Evolutionary conservation across 2,329 filamentous ascomycete genomes (phyloP).

Genomic region (Pyricularia sp.): DNA sequence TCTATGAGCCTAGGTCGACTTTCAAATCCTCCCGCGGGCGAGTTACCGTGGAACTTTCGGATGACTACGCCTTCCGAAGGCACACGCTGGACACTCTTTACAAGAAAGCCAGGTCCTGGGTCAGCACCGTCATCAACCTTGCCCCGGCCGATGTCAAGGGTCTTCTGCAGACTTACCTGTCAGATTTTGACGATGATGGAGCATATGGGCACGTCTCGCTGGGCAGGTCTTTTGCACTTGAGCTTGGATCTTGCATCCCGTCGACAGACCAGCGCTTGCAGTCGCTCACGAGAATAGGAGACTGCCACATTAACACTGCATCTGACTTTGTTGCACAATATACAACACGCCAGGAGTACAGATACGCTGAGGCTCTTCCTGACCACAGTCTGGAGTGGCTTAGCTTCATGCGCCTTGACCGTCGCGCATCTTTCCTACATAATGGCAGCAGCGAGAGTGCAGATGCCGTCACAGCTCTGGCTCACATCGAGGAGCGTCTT

Average conservation of each 20-base stretch:
- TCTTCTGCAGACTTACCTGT: slow-evolving; percentile 88
- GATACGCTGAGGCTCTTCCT: slow-evolving; percentile 69
- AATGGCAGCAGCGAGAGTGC: slow-evolving; percentile 43
- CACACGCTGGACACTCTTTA: slow-evolving; percentile 72
- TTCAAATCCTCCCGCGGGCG: slow-evolving; percentile 70
- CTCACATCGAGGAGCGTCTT: slow-evolving; percentile 64
- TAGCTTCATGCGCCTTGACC: slow-evolving; percentile 46
- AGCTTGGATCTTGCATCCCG: slow-evolving; percentile 84
- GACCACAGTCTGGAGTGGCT: slow-evolving; percentile 60
- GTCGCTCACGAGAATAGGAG: slow-evolving; percentile 68
- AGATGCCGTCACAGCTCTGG: slow-evolving; percentile 56
- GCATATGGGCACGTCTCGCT: slow-evolving; percentile 86
- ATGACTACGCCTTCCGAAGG: slow-evolving; percentile 77
- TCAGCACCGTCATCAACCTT: slow-evolving; percentile 68
- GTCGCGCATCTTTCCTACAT: slow-evolving; percentile 41
- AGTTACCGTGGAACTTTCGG: slow-evolving; percentile 82
- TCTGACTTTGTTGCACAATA: slow-evolving; percentile 97
- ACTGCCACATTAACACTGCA: slow-evolving; percentile 74
- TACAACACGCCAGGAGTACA: slow-evolving; percentile 91
- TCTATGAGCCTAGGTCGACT: slow-evolving; percentile 77
- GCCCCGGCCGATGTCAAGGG: slow-evolving; percentile 93
- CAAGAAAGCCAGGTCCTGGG: slow-evolving; percentile 70
- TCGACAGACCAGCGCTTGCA: slow-evolving; percentile 75
- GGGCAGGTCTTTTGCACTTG: slow-evolving; percentile 85
- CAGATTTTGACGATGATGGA: slow-evolving; percentile 86